Percentiles rank a stretch among this genome's conserved stretches.
Evolutionary conservation across 2,329 filamentous ascomycete species (phyloP).

Genomic region (Claviceps fusiformis): DNA sequence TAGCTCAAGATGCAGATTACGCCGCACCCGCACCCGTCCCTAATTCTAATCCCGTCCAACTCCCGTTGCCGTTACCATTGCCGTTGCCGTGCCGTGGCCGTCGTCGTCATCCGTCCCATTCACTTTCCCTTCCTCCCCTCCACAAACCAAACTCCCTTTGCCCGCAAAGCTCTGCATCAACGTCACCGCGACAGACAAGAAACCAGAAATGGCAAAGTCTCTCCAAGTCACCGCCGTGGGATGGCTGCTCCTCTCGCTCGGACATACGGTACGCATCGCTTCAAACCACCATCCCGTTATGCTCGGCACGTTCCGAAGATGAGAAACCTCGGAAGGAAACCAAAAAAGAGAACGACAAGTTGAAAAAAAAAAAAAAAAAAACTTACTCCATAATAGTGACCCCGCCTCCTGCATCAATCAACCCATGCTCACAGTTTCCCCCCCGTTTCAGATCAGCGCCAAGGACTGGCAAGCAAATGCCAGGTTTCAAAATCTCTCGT

Average conservation of each 20-base stretch:
- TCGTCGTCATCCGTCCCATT: neutral
- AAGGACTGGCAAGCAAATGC: conserved; percentile 8
- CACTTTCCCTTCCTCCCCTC: no score
- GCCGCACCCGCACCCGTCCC: neutral
- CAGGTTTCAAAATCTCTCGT: conserved; percentile 6
- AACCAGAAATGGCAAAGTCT: conserved; percentile 2
- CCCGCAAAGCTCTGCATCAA: neutral
- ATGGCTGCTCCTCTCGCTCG: conserved; percentile 8
- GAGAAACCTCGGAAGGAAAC: no score
- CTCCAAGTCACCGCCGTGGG: conserved; percentile 5
- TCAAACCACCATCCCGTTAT: no score
- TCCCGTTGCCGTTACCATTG: neutral
- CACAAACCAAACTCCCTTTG: neutral
- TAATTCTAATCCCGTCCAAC: neutral
- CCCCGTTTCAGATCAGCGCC: conserved; percentile 1
- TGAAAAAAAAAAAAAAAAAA: neutral
- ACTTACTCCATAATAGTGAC: neutral
- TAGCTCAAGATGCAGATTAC: no score
- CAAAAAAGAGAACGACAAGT: no score
- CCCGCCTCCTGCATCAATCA: neutral
- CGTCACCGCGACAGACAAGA: neutral
- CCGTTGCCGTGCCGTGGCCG: no score
- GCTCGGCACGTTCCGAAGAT: no score
- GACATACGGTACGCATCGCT: conserved; percentile 5
- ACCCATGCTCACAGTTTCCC: neutral